Base-by-base conservation (phyloP, 352 stramenopile genomes). In the Phytophthora agathidicida region DNA sequence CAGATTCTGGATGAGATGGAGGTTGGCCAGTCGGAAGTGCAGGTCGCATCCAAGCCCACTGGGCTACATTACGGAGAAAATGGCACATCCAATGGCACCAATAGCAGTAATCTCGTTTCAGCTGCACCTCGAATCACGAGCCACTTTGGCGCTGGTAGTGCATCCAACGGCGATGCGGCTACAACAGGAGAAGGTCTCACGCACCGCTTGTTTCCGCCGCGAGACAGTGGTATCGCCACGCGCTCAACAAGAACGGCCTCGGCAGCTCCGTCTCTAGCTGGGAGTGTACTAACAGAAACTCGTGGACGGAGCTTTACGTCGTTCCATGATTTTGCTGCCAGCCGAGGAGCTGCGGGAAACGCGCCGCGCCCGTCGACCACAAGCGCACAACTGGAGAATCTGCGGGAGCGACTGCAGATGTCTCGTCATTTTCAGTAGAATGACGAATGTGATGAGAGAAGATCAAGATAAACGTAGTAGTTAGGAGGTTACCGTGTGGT, bases 221-320 rank as follows among this genome's bases (percentile, higher is more conserved):
- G 23, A 53, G 42, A 57, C n/a, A 53, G 37, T 38, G 26, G 36
- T 33, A 19, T 56, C 22, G 14, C 33, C 10, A 55, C 56, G 3
- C 59, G 52, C n/a, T 68, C 30, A 17, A 19, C 48, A 6, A 58
- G 67, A 60, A 61, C 57, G 5, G n/a, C 38, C 16, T 76, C 58
- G 11, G 46, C 44, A 5, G 50, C 56, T 17, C 48, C 68, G 3
- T 16, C 65, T 19, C 23, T 70, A 2, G 55, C 23, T 48, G 54
- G 35, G 17, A 66, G 28, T 22, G 20, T 45, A 20, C 5, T 51
- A 9, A 20, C 47, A 24, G 55, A 56, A 39, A 63, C 57, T 14
- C 73, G 76, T 26, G 68, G 77, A 33, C 66, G 66, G 20, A 88
- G 62, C 41, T 80, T 83, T 39, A 80, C 79, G 0, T 80, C 75